These are phyloP conservation scores for Nothomitra cinnamomea DNA, from an alignment of 2,329 filamentous ascomycete species.

Conservation along the genomic window DNA sequence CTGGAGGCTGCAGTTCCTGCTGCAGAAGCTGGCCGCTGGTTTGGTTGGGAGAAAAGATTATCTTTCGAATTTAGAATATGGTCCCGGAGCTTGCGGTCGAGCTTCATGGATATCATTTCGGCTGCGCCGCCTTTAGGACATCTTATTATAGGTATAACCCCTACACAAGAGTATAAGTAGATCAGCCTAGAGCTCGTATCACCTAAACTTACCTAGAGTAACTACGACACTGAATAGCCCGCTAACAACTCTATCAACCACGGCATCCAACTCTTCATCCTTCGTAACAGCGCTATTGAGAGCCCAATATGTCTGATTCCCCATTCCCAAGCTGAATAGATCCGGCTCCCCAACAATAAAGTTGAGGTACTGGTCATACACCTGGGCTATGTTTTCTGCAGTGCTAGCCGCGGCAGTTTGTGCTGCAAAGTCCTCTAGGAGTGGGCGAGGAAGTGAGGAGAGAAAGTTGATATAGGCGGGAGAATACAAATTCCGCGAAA, in stretches of 20 bases:
- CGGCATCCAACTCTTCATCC: slow-evolving; percentile 73
- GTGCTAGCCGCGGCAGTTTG: slow-evolving; percentile 74
- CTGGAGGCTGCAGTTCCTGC: slow-evolving; percentile 52
- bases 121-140: slow-evolving; percentile 86
- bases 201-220: slow-evolving; percentile 60
- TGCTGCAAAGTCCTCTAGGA: slow-evolving; percentile 87
- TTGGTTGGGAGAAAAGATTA: slow-evolving; percentile 70
- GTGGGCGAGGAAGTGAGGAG: slow-evolving; percentile 72
- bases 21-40: slow-evolving; percentile 39
- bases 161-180: slow-evolving; percentile 26
- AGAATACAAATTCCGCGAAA: slow-evolving; percentile 75
- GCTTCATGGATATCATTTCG: slow-evolving; percentile 82
- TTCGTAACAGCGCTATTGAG: slow-evolving; percentile 84
- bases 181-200: slow-evolving; percentile 7
- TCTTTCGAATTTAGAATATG: slow-evolving; percentile 97
- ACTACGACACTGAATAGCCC: slow-evolving; percentile 95
- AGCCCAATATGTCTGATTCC: slow-evolving; percentile 89
- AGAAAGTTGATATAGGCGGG: slow-evolving; percentile 96
- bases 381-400: slow-evolving; percentile 75
- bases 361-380: slow-evolving; percentile 94
- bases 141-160: slow-evolving; percentile 84
- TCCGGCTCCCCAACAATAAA: slow-evolving; percentile 94
- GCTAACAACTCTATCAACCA: slow-evolving; percentile 83
- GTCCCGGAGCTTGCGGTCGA: slow-evolving; percentile 89
- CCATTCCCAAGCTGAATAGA: slow-evolving; percentile 84